Base-by-base conservation (phyloP, 805 yeast species). In the Cephaloascus albidus region DNA sequence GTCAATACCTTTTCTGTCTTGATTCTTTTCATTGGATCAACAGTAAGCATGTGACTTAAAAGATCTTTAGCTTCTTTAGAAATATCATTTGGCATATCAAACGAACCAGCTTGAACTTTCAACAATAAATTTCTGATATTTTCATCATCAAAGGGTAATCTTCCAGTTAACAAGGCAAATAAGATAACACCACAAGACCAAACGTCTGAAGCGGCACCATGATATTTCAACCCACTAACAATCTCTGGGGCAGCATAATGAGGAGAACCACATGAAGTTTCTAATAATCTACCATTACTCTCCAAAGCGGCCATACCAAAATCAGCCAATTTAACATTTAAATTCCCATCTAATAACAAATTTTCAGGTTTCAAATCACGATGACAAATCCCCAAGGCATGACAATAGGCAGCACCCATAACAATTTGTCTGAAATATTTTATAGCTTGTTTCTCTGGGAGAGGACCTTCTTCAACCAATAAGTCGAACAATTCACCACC, bases 271-370 rank as follows among this genome's bases (percentile, higher is more conserved):
- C 94, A 85, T 14, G 86, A 78, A 3, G 94, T 85, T 56, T 82
- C 87, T 39, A 85, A 63, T 40, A 85, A 61, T 55, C 75, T 74
- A 39, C 80, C 85, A 41, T 76, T 76, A 44, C 78, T 72, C 55
- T 85, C 90, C 43, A 85, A 64, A 18, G 93, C 93, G 20, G 94
- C 94, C 94, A 85, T 85, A 40, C 94, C 94, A 53, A 85, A 85
- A 61, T 85, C 94, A 3, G 93, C 93, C 47, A 85, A 76, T 51
- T 84, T 84, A 40, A 85, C 81, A 47, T 77, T 79, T 43, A 76
- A 70, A 40, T 76, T 69, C 36, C 72, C 70, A 58, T 85, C 93
- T 19, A 85, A 61, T 40, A 85, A 55, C 43, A 85, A 65, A 55
- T 85, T 85, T 53, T 85, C 94, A 3, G 93, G 90, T 55, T 85